Evolutionary conservation across 164 flowering plant genomes (phyloP).

Genomic region (Chimonanthus salicifolius): DNA sequence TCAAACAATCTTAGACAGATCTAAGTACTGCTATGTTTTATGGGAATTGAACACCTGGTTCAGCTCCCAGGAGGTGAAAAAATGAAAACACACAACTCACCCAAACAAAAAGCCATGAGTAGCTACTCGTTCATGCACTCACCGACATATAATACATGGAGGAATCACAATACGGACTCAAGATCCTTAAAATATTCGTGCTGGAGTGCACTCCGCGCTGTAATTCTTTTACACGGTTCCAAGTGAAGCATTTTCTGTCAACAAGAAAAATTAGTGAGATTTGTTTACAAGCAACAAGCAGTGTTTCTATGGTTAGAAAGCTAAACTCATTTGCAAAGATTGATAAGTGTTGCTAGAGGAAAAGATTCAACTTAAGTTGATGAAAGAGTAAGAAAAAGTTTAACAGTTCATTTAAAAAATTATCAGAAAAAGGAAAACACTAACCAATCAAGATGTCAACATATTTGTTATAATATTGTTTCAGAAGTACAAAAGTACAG

Average conservation of each 20-base stretch:
- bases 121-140: constrained; percentile 1
- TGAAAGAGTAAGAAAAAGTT: not conserved
- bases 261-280: not conserved
- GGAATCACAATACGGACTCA: constrained; percentile 47
- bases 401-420: too few species aligned
- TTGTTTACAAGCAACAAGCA: not conserved
- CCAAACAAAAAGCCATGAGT: constrained; percentile 9
- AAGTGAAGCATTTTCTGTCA: constrained; percentile 84
- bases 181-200: constrained; percentile 90
- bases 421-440: not conserved
- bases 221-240: constrained; percentile 87
- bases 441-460: not conserved
- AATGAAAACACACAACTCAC: constrained; percentile 11
- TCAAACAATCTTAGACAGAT: constrained; percentile 6
- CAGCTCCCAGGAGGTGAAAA: constrained; percentile 6
- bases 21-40: not conserved
- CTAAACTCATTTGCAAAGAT: not conserved
- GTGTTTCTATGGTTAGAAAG: not conserved
- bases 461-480: too few species aligned
- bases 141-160: constrained; percentile 5
- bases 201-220: constrained; percentile 84
- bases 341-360: not conserved
- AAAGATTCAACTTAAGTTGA: not conserved
- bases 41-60: constrained; percentile 1
- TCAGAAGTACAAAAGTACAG: too few species aligned